Conservation (phyloP, 805 yeast species). For the Pichia gijzeniarum region DNA sequence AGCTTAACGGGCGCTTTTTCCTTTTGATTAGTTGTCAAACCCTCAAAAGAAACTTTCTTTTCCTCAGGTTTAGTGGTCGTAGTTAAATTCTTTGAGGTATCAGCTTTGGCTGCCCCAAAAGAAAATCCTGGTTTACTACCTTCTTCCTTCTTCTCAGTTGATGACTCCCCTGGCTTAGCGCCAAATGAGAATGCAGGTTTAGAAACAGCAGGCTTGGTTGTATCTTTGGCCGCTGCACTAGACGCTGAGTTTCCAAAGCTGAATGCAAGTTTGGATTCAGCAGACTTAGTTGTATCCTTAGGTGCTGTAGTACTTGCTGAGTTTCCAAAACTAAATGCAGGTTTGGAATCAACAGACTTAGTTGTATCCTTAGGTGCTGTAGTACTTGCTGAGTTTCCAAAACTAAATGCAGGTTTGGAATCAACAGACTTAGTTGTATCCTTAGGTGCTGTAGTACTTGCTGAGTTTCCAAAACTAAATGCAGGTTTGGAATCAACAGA, state of each 20-base stretch:
- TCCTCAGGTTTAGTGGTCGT: background rate
- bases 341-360: conserved; percentile 3
- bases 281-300: conserved; percentile 5
- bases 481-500: background rate
- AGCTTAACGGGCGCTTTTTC: conserved; percentile 32
- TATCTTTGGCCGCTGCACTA: background rate
- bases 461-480: background rate
- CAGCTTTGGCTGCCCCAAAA: conserved; percentile 15
- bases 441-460: background rate
- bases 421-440: too few species aligned
- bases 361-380: background rate
- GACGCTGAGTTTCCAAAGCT: background rate
- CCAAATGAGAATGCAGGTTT: conserved; percentile 15
- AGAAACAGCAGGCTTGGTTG: conserved; percentile 10
- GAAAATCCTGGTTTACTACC: conserved; percentile 13
- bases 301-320: background rate
- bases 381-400: background rate
- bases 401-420: background rate
- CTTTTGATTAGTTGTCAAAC: conserved; percentile 13
- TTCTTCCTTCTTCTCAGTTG: conserved; percentile 5
- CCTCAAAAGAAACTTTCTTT: conserved; percentile 9
- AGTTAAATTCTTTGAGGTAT: conserved; percentile 10
- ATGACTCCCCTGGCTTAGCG: conserved; percentile 5
- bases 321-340: conserved; percentile 17
- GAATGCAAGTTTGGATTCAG: conserved; percentile 9